Evolutionary conservation across 2,329 filamentous ascomycete species (phyloP).

Genomic region (Xylariaceae sp.): DNA sequence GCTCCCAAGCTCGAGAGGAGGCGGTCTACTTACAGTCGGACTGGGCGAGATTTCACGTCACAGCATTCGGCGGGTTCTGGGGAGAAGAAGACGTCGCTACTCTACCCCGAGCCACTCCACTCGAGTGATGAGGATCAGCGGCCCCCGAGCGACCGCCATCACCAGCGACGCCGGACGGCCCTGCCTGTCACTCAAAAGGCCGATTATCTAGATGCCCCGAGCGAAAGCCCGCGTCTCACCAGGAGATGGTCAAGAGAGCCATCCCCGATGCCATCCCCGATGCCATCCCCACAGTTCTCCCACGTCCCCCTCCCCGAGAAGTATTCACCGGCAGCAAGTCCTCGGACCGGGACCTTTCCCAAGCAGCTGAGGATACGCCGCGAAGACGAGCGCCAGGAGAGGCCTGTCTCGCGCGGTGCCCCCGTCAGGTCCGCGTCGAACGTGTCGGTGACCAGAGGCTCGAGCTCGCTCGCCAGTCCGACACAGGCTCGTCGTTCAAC

Average conservation of each 20-base stretch:
- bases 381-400: constrained; percentile 14
- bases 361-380: constrained; percentile 16
- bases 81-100: constrained; percentile 13
- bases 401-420: constrained; percentile 17
- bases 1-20: constrained; percentile 10
- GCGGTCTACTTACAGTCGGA: constrained; percentile 8
- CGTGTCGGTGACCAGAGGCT: constrained; percentile 3
- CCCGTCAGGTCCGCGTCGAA: constrained; percentile 15
- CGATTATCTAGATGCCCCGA: too few species aligned
- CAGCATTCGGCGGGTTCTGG: constrained; percentile 14
- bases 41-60: constrained; percentile 17
- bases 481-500: constrained; percentile 9
- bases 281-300: constrained; percentile 17
- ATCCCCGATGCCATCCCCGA: constrained; percentile 20
- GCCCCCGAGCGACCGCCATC: constrained; percentile 9
- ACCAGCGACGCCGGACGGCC: constrained; percentile 15
- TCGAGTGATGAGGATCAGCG: constrained; percentile 25
- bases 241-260: constrained; percentile 16
- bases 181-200: constrained; percentile 5
- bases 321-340: constrained; percentile 14
- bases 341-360: constrained; percentile 23
- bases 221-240: too few species aligned
- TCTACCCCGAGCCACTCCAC: constrained; percentile 17
- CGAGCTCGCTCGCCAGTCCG: constrained; percentile 4
- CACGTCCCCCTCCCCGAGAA: constrained; percentile 17